Percentiles rank a stretch among this genome's conserved stretches.
These are phyloP conservation scores for Jacaranda mimosifolia DNA, from an alignment of 257 asterid genomes.

Conservation along the genomic window DNA sequence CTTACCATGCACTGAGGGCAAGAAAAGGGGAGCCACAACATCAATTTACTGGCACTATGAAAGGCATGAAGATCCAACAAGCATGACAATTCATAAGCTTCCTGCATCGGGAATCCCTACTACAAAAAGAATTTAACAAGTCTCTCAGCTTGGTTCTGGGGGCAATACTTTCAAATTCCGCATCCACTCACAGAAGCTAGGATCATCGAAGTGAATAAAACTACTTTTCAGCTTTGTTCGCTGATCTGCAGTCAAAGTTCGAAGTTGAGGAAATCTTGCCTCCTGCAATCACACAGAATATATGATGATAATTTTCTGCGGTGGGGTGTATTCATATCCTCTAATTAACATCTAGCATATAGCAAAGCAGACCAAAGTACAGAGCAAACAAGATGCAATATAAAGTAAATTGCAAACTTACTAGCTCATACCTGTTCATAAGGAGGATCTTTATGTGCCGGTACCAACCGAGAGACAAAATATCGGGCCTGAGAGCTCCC, in stretches of 20 bases:
- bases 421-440: constrained; percentile 78
- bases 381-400: background rate
- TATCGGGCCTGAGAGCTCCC: constrained; percentile 99
- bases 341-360: constrained; percentile 2
- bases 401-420: constrained; percentile 5
- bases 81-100: constrained; percentile 1
- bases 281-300: constrained; percentile 59
- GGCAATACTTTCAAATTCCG: constrained; percentile 82
- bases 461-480: constrained; percentile 90
- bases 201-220: constrained; percentile 90
- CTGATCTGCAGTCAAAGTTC: constrained; percentile 78
- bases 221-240: constrained; percentile 85
- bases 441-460: constrained; percentile 97
- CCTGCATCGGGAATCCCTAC: background rate
- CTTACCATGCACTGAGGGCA: constrained; percentile 11
- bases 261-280: constrained; percentile 95
- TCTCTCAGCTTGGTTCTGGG: constrained; percentile 73
- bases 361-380: constrained; percentile 1
- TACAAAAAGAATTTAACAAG: background rate
- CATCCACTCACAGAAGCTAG: constrained; percentile 99
- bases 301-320: constrained; percentile 1
- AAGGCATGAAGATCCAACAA: background rate
- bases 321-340: background rate
- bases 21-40: background rate
- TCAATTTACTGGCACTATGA: constrained; percentile 14